Evolutionary conservation across 306 rosid genomes (phyloP), one percentile per base, ranked within the genome.

Genomic region (Mucuna pruriens): DNA sequence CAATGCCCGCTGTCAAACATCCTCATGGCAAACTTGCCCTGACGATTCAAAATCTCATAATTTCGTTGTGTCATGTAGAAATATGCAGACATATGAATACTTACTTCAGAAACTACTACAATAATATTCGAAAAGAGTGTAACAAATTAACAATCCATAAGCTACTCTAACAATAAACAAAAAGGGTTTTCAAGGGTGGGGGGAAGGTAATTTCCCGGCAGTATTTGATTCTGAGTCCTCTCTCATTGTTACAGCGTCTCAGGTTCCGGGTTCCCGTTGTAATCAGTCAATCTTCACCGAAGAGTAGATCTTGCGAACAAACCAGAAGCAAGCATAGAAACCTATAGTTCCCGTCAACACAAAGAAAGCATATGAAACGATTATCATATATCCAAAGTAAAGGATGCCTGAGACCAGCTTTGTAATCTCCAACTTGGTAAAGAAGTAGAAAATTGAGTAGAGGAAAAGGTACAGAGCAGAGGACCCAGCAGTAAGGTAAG

Each of bases 281-380:
- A 71, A 33, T 95, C 90, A 95, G 91, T 95, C 99, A 12, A 95
- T 93, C 90, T 95, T 95, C 89, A 95, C 98, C 9, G 99, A 95
- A 42, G 99, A 92, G 85, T 95, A 95, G 85, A 95, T 95, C 87
- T 90, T 92, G 78, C 94, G 92, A 61, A 93, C 98, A 84, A 95
- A 95, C 99, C 97, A 95, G 90, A 95, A 90, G 87, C 98, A 93
- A 2, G 99, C 97, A 42, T 95, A 95, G 94, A 93, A 93, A 79
- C 99, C 99, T 20, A 95, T 95, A 26, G 99, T 92, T 64, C 99
- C 99, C 0, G 99, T 95, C 89, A 92, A 67, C 74, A 92, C 99
- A 61, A 95, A 93, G 91, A 95, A 93, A 61, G 98, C 93, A 57
- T 93, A 93, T 0, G 99, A 95, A 76, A 86, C 89, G 26, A 92